Base-by-base conservation (phyloP, 495 filamentous ascomycete species). In the Cairneyella variabilis region DNA sequence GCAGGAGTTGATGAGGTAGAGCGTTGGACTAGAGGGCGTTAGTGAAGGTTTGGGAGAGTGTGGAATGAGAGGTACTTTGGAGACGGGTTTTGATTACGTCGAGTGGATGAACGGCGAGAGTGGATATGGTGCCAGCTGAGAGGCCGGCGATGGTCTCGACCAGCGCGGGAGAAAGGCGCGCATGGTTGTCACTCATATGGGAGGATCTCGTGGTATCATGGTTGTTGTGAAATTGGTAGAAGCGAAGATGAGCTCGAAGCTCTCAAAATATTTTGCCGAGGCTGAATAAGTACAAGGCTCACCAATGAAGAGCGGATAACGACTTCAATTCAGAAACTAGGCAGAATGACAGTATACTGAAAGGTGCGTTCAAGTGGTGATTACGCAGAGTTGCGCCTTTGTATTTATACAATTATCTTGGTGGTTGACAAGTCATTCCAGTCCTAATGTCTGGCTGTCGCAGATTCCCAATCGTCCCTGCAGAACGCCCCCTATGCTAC, bases 1-100 rank as follows among this genome's bases (percentile, higher is more conserved):
- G 71, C 71, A 64, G 66, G 49, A 64, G 43, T 49, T 16, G 48
- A 9, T 59, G 32, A 57, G 47, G 53, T 32, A 61, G 50, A 51
- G 64, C 51, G 53, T 30, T 63, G 30, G 65, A 61, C 34, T 65
- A 22, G 37, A 38, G 11, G 18, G 12, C 17, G 28, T 58, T 44
- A 61, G 46, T 32, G 21, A 1, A 6, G 47, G 32, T 30, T 41
- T 17, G 2, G 21, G 26, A 46, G 28, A n/a, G 1, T 27, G 8
- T 52, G 14, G 17, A 39, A 28, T 32, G 27, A 41, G 30, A 32
- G 57, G 39, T 69, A 92, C 91, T 80, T 72, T 99, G 93, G 60
- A 99, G 82, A 53, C 93, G 86, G 34, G 91, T 97, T 73, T 99
- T 99, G 62, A 97, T 79, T 53, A 97, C 80, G 71, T 99, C 93